Conservation (phyloP, 2,329 filamentous ascomycete genomes). For the Aspergillus neotritici region DNA sequence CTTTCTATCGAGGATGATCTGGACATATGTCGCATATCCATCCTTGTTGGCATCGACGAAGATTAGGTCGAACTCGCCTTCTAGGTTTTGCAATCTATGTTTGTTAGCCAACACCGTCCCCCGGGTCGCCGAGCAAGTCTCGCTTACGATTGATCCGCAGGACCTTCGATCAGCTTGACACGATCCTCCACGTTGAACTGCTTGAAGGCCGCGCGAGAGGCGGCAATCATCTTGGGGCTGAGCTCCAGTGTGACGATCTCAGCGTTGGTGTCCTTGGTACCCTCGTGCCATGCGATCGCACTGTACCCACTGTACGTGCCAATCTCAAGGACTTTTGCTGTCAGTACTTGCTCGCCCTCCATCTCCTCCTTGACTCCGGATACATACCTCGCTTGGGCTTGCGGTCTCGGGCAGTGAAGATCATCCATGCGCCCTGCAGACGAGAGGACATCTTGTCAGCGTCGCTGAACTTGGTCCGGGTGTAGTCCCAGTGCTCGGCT, state of each 20-base stretch:
- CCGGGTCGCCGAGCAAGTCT: too few relatives aligned
- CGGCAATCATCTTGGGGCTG: conserved; percentile 3
- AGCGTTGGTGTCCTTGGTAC: conserved; percentile 1
- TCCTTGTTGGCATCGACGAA: conserved; percentile 6
- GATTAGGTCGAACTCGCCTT: background rate
- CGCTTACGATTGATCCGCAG: conserved; percentile 1
- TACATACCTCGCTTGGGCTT: conserved; percentile 3
- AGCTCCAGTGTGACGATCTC: conserved; percentile 5
- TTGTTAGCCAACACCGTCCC: too few relatives aligned
- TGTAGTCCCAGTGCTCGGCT: conserved; percentile 1
- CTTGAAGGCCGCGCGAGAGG: conserved; percentile 1
- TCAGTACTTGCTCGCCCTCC: too few relatives aligned
- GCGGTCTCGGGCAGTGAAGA: conserved; percentile 4
- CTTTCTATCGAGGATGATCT: conserved; percentile 3
- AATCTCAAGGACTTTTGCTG: conserved; percentile 9
- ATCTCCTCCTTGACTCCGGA: too few relatives aligned
- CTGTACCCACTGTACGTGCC: conserved; percentile 7
- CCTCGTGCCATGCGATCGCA: conserved; percentile 7
- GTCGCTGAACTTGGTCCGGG: conserved; percentile 1
- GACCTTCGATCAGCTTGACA: conserved; percentile 5
- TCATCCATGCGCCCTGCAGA: conserved; percentile 3
- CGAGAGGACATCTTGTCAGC: conserved; percentile 7
- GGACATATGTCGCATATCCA: conserved; percentile 3
- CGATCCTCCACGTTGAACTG: conserved; percentile 3
- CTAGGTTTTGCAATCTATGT: background rate